Conservation (phyloP, 768 basidiomycete species). For the Boletus vermiculosoides region DNA sequence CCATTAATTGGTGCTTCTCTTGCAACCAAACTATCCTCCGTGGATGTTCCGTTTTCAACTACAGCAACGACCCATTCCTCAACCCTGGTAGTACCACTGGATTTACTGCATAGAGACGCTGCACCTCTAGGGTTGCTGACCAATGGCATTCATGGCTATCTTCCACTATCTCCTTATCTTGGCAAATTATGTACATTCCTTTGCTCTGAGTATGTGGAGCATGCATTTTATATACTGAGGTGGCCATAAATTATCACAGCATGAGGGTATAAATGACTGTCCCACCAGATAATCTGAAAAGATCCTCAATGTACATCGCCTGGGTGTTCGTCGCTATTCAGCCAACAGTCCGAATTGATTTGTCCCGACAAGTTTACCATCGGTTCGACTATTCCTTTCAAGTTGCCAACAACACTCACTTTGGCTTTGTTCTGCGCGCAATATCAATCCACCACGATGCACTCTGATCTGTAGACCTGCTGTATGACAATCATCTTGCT, state of each 20-base stretch:
- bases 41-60: constrained; percentile 34
- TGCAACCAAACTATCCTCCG: constrained; percentile 35
- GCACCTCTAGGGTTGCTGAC: neutral
- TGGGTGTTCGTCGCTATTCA: neutral
- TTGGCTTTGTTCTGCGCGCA: neutral
- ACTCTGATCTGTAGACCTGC: too few relatives aligned
- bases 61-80: constrained; percentile 29
- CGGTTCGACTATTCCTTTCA: too few relatives aligned
- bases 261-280: neutral
- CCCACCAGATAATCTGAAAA: neutral
- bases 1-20: constrained; percentile 33
- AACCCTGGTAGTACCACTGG: constrained; percentile 26
- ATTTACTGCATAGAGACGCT: neutral
- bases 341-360: too few relatives aligned
- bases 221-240: neutral
- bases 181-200: neutral
- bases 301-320: neutral
- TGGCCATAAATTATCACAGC: neutral
- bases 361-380: too few relatives aligned
- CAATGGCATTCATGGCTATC: neutral
- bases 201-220: neutral
- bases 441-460: neutral
- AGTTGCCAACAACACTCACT: neutral
- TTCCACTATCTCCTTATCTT: neutral
- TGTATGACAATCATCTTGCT: too few relatives aligned